A percentile compares a stretch with the other conserved stretches of the same genome.
Conservation (phyloP, 139 green algal species). For the Coelastrella sp. region DNA sequence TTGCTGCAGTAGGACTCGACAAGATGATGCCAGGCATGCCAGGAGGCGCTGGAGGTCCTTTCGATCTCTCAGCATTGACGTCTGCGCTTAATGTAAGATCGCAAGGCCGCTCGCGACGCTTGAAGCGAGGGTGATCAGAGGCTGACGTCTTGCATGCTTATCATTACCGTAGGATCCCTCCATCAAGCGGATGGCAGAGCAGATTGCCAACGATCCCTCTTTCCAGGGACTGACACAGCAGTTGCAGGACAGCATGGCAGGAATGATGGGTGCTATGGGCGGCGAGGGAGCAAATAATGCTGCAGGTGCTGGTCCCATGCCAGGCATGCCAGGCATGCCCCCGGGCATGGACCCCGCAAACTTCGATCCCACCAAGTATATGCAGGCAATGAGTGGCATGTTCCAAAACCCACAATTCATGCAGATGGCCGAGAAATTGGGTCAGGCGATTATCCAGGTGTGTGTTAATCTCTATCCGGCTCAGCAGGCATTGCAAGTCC, state of each 20-base stretch:
- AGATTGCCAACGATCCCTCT: constrained; percentile 79
- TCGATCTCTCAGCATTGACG: constrained; percentile 76
- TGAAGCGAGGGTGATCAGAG: background rate
- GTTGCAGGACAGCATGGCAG: constrained; percentile 72
- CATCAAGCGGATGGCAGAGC: constrained; percentile 88
- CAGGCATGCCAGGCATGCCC: constrained; percentile 39
- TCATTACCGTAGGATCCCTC: constrained; percentile 66
- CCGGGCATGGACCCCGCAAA: constrained; percentile 41
- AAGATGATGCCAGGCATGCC: constrained; percentile 58
- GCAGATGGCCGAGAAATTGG: constrained; percentile 88
- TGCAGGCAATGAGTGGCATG: constrained; percentile 83
- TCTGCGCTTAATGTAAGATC: constrained; percentile 69
- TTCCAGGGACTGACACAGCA: constrained; percentile 78
- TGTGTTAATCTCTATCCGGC: background rate
- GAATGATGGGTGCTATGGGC: constrained; percentile 53
- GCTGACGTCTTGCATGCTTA: constrained; percentile 1
- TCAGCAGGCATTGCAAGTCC: background rate
- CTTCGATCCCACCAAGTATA: constrained; percentile 81
- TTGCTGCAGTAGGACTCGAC: background rate
- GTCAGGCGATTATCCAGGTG: constrained; percentile 86
- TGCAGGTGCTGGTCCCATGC: constrained; percentile 18
- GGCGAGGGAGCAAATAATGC: constrained; percentile 42
- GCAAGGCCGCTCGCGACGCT: background rate
- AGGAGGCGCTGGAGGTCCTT: constrained; percentile 47
- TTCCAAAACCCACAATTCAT: constrained; percentile 86